Base-by-base conservation (phyloP, 2,329 filamentous ascomycete genomes). In the Talaromyces sp. region DNA sequence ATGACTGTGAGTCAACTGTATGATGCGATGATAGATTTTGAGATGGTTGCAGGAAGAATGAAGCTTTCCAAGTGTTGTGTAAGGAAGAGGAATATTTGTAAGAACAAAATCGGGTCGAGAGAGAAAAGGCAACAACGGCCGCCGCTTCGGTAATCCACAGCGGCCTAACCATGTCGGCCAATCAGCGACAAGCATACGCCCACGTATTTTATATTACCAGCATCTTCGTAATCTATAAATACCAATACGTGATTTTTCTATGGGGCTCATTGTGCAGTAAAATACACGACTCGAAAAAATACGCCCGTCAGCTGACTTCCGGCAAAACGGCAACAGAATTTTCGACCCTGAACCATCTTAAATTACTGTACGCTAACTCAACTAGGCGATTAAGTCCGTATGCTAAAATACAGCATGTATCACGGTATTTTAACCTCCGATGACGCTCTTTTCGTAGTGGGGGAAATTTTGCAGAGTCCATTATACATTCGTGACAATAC, bases 111-210 rank as follows among this genome's bases (percentile, higher is more conserved):
- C 13, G 36, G 56, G 34, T 45, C 17, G 56, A 59, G 38, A 2
- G 22, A 45, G 56, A 59, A 59, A 59, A 59, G 56, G 56, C 56
- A 59, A 45, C 36, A 40, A 59, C 56, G 36, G 36, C 56, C 36
- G 19, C 19, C 56, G 56, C 31, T 40, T 36, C 31, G 31, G 47
- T 51, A 51, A 51, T 51, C 54, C 31, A 38, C 54, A 58, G 56
- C 56, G 19, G 22, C 56, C 56, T 59, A 59, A 59, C 56, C 13
- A 36, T 25, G 36, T 29, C 7, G 22, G 22, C 56, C 56, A 59
- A 59, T 59, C 56, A 59, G 22, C 15, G 27, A 22, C 4, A 7
- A 45, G 36, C 6, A 43, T 59, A 29, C 56, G 15, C 15, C 56
- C 56, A 59, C 56, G 56, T 59, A 59, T 59, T 59, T 29, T 59